Percentiles rank a stretch among this genome's conserved stretches.
Evolutionary conservation across 129 eudicot species (phyloP).

Genomic region (Tanacetum coccineum): DNA sequence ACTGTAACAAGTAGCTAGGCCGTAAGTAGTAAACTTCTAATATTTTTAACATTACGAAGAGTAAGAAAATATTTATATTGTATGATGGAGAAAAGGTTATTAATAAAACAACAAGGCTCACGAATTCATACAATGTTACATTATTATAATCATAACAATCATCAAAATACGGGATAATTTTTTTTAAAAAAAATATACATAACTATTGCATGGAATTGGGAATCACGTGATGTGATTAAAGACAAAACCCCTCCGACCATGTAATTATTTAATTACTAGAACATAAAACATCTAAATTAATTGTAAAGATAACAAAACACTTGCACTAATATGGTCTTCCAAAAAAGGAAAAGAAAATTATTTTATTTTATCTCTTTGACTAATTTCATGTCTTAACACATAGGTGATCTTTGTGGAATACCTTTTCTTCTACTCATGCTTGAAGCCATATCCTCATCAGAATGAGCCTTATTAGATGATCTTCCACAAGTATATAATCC

Average conservation of each 20-base stretch:
- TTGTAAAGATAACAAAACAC: slow-evolving; percentile 23
- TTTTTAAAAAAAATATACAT: slow-evolving; percentile 42
- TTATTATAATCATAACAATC: slow-evolving; percentile 15
- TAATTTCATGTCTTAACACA: slow-evolving; percentile 46
- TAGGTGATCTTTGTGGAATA: slow-evolving; percentile 93
- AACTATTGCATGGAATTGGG: slow-evolving; percentile 71
- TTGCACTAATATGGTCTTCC: slow-evolving; percentile 21
- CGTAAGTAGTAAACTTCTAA: no score
- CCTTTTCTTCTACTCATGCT: slow-evolving; percentile 88
- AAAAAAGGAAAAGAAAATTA: slow-evolving; percentile 7
- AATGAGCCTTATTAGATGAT: slow-evolving; percentile 44
- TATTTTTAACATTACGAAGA: background rate
- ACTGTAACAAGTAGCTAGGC: no score
- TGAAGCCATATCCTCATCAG: slow-evolving; percentile 70
- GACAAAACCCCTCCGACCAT: slow-evolving; percentile 91
- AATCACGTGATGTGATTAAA: slow-evolving; percentile 94
- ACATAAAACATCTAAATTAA: slow-evolving; percentile 26
- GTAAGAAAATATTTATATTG: background rate
- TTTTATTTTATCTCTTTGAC: background rate
- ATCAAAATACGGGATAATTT: slow-evolving; percentile 19
- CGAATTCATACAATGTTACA: slow-evolving; percentile 28
- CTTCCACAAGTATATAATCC: slow-evolving; percentile 78
- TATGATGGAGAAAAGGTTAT: slow-evolving; percentile 30
- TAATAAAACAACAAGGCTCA: slow-evolving; percentile 36
- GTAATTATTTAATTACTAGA: slow-evolving; percentile 34